Evolutionary conservation across 805 yeast species (phyloP).

Genomic region (Saccharomycopsis javanensis): DNA sequence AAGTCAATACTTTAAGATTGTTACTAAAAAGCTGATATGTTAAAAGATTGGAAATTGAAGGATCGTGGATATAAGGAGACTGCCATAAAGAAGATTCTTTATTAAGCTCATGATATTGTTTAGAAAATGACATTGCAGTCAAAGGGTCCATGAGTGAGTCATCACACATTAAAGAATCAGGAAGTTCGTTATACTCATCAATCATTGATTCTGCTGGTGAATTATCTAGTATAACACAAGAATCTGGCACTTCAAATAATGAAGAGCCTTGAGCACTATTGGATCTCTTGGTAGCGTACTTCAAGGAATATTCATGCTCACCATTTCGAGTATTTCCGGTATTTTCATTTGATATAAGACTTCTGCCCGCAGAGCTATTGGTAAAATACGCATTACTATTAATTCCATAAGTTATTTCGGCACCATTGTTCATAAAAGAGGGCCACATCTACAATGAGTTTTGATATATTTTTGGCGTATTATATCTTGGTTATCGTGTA

Average conservation of each 20-base stretch:
- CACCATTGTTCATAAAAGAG: conserved; percentile 1
- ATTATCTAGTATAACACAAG: not conserved
- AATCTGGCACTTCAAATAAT: conserved; percentile 2
- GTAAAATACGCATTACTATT: conserved; percentile 2
- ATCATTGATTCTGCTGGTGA: not conserved
- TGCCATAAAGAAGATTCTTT: not conserved
- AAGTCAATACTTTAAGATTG: not conserved
- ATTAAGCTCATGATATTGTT: not conserved
- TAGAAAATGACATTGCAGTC: not conserved
- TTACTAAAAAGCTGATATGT: not conserved
- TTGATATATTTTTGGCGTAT: not conserved
- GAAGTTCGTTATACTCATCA: not conserved
- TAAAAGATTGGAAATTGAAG: not conserved
- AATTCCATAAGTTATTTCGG: conserved; percentile 11
- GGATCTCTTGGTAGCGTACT: not conserved
- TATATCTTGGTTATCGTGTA: not conserved
- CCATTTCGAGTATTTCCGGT: not conserved
- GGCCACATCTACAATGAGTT: conserved; percentile 13
- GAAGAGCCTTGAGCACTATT: not conserved
- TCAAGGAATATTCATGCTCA: not conserved
- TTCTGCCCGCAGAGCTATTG: conserved; percentile 1
- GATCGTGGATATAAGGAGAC: conserved; percentile 5
- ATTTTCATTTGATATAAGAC: not conserved
- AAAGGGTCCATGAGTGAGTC: not conserved
- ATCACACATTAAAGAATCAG: not conserved